These are phyloP conservation scores for Fusarium euwallaceae DNA, from an alignment of 2,329 filamentous ascomycete genomes.

Conservation along the genomic window DNA sequence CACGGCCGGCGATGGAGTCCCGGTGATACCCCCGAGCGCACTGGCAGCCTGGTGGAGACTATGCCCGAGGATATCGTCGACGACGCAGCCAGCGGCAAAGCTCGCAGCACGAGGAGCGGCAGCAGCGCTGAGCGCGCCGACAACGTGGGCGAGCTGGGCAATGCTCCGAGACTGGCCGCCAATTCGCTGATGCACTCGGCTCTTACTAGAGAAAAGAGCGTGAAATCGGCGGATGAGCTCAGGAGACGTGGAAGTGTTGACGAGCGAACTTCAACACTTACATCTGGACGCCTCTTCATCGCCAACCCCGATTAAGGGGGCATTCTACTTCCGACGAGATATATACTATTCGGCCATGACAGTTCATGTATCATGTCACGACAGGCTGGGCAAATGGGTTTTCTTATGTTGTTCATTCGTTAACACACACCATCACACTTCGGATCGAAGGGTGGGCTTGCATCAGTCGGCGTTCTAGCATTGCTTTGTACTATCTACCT, in stretches of 20 bases:
- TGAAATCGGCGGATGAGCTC: constrained; percentile 78
- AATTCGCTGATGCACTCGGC: constrained; percentile 71
- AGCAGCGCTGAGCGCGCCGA: constrained; percentile 74
- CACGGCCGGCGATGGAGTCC: constrained; percentile 64
- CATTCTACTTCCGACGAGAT: constrained; percentile 10
- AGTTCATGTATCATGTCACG: constrained; percentile 25
- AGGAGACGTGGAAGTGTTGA: constrained; percentile 85
- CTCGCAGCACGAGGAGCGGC: constrained; percentile 66
- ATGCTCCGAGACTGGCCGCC: constrained; percentile 64
- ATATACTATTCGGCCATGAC: constrained; percentile 15
- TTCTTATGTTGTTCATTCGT: constrained; percentile 37
- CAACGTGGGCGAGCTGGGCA: constrained; percentile 67
- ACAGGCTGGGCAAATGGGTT: constrained; percentile 28
- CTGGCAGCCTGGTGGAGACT: constrained; percentile 64
- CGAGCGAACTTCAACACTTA: constrained; percentile 83
- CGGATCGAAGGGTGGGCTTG: constrained; percentile 32
- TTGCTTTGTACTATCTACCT: constrained; percentile 36
- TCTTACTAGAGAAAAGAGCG: constrained; percentile 73
- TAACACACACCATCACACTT: constrained; percentile 30
- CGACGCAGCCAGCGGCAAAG: constrained; percentile 61
- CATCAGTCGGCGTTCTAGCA: constrained; percentile 48
- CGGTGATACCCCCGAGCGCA: constrained; percentile 67
- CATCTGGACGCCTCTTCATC: constrained; percentile 81
- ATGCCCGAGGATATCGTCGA: constrained; percentile 52
- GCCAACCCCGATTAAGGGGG: constrained; percentile 80